Percentiles rank a stretch among this genome's conserved stretches.
These are phyloP conservation scores for Fusarium udum DNA, from an alignment of 2,329 filamentous ascomycete genomes.

Conservation along the genomic window DNA sequence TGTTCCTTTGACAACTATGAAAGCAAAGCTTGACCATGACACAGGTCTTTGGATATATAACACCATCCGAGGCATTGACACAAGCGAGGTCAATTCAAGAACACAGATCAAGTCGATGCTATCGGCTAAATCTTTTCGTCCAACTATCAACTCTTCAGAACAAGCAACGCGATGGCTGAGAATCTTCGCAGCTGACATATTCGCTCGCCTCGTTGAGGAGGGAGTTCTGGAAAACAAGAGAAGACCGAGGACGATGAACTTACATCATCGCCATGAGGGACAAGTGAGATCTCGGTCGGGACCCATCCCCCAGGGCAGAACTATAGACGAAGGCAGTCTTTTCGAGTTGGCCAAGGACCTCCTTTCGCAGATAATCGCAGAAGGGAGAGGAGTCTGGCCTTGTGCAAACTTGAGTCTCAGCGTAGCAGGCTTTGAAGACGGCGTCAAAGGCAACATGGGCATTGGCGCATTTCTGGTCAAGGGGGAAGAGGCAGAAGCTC, in stretches of 20 bases:
- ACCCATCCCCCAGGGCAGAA: conserved; percentile 79
- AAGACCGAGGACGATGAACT: conserved; percentile 83
- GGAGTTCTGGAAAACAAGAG: conserved; percentile 88
- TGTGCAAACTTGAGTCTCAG: conserved; percentile 90
- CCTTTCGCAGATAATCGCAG: conserved; percentile 78
- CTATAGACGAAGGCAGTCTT: conserved; percentile 75
- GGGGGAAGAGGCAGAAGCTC: conserved; percentile 68
- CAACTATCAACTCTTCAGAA: conserved; percentile 79
- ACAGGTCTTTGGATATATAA: conserved; percentile 87
- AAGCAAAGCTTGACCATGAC: conserved; percentile 81
- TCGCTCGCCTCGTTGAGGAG: conserved; percentile 87
- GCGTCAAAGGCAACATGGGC: conserved; percentile 81
- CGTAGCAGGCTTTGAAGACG: conserved; percentile 92
- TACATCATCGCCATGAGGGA: conserved; percentile 80
- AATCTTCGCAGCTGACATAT: conserved; percentile 93
- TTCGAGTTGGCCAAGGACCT: conserved; percentile 81
- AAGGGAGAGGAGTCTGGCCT: conserved; percentile 81
- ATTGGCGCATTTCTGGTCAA: conserved; percentile 88
- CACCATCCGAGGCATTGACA: conserved; percentile 85
- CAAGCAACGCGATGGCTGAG: conserved; percentile 86
- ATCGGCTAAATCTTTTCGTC: conserved; percentile 93
- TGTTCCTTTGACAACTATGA: conserved; percentile 78
- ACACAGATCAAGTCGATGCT: conserved; percentile 98
- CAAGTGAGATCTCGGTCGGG: conserved; percentile 79
- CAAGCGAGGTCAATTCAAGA: conserved; percentile 86